Base-by-base conservation (phyloP, 306 rosid genomes). In the Rubus parviflorus region DNA sequence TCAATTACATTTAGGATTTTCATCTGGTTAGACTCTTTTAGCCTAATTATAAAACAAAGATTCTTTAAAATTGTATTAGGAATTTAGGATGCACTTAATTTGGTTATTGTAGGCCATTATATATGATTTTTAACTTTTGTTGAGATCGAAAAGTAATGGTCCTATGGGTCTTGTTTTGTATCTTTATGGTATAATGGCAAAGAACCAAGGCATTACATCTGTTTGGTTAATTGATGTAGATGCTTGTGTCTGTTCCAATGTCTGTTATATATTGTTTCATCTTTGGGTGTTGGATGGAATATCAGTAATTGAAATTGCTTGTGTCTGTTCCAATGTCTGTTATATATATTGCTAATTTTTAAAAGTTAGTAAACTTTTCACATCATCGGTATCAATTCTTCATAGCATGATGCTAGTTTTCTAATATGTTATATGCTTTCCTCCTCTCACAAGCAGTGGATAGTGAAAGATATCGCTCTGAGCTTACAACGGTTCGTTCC, bases 401-500 rank as follows among this genome's bases (percentile, higher is more conserved):
- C 68, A 54, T 56, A 43, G 8, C 67, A 73, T 52, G 64, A 35
- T 40, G 25, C 46, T 19, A 7, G 16, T 38, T 70, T 7, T 67
- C 16, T 74, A 66, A 37, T 37, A 16, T 11, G 45, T 57, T 56
- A 35, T 38, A 2, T 77, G 66, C 52, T 49, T 68, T 43, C 61
- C 80, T 66, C 71, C 79, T 77, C 83, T 83, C 70, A 42, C 75
- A 64, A 79, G 75, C 93, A 94, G 98, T 75, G 85, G 97, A 94
- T 83, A 92, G 93, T 48, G 97, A 94, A 85, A 87, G 67, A 66
- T 80, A 83, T 60, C 92, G 93, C 58, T 79, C 92, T 51, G 93
- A 89, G 88, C 97, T 94, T 74, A 75, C 91, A 56, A 86, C 81
- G 75, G 93, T 90, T 83, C 97, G 97, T 65, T 85, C 85, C 61